Percentiles rank a stretch among this genome's conserved stretches.
Evolutionary conservation across 441 rosid genomes (phyloP).

Genomic region (Pelargonium citronellum): DNA sequence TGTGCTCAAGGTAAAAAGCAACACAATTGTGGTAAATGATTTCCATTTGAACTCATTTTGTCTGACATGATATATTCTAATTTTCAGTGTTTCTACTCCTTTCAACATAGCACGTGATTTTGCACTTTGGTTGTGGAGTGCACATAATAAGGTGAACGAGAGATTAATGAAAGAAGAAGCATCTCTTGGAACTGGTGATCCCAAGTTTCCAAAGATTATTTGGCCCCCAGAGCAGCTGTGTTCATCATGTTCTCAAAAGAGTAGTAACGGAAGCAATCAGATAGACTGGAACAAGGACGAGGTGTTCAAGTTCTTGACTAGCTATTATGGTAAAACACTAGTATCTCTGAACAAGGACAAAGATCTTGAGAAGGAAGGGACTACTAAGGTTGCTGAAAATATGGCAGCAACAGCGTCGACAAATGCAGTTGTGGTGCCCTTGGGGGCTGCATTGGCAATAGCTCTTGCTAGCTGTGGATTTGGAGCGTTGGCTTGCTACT

Average conservation of each 20-base stretch:
- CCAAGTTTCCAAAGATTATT: slow-evolving; percentile 72
- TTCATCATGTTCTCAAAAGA: slow-evolving; percentile 55
- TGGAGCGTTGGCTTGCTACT: slow-evolving; percentile 95
- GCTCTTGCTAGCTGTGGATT: slow-evolving; percentile 94
- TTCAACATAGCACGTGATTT: slow-evolving; percentile 67
- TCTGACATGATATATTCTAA: slow-evolving; percentile 8
- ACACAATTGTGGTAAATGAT: not conserved
- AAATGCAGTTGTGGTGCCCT: slow-evolving; percentile 76
- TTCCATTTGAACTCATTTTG: not conserved
- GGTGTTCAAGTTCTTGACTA: slow-evolving; percentile 61
- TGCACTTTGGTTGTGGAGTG: slow-evolving; percentile 82
- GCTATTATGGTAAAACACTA: slow-evolving; percentile 61
- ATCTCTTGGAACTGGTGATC: slow-evolving; percentile 72
- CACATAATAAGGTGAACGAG: slow-evolving; percentile 80
- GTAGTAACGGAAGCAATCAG: slow-evolving; percentile 19
- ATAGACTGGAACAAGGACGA: slow-evolving; percentile 59
- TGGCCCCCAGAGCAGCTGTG: slow-evolving; percentile 96
- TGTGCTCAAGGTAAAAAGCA: slow-evolving; percentile 72
- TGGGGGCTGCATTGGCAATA: slow-evolving; percentile 93
- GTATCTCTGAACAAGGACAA: slow-evolving; percentile 62
- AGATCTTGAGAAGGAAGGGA: slow-evolving; percentile 34
- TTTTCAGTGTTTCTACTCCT: slow-evolving; percentile 57
- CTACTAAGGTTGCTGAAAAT: slow-evolving; percentile 40
- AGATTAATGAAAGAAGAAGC: slow-evolving; percentile 76
- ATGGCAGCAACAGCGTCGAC: slow-evolving; percentile 41